Percentiles rank a stretch among this genome's conserved stretches.
Conservation (phyloP, 352 stramenopile species). For the Paralagenidium karlingii region DNA sequence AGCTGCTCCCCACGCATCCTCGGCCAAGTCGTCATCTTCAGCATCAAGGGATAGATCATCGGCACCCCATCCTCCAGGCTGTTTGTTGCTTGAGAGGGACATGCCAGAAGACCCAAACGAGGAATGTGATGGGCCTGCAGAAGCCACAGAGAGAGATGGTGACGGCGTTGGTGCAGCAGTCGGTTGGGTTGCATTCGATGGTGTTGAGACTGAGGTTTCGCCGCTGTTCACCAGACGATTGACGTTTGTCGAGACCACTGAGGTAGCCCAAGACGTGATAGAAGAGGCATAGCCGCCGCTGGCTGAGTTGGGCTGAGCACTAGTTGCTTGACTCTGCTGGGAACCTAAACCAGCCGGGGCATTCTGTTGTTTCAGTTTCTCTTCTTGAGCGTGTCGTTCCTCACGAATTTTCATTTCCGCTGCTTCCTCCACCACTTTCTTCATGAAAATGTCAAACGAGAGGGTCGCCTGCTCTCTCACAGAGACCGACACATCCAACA, state of each 20-base stretch:
- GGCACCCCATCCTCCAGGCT: slow-evolving; percentile 8
- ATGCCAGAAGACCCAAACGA: slow-evolving; percentile 11
- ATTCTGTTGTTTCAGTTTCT: slow-evolving; percentile 35
- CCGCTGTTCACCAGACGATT: slow-evolving; percentile 47
- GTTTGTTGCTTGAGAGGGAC: slow-evolving; percentile 3
- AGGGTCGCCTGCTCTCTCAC: slow-evolving; percentile 63
- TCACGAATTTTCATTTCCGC: slow-evolving; percentile 69
- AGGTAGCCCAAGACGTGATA: slow-evolving; percentile 63
- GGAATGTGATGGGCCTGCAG: too few species aligned
- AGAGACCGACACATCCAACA: slow-evolving; percentile 69
- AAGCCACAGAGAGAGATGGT: too few species aligned
- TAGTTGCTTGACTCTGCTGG: slow-evolving; percentile 15
- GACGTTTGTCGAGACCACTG: slow-evolving; percentile 49
- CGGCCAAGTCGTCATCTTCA: not conserved
- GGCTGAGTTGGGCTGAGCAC: too few species aligned
- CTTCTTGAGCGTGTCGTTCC: slow-evolving; percentile 39
- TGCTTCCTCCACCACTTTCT: slow-evolving; percentile 65
- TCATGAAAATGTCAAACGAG: slow-evolving; percentile 74
- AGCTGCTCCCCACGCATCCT: not conserved
- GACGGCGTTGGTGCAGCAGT: too few species aligned
- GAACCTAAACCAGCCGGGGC: slow-evolving; percentile 2
- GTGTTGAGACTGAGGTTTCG: too few species aligned
- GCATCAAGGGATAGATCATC: too few species aligned
- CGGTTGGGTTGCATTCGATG: too few species aligned
- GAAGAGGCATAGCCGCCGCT: slow-evolving; percentile 44